These are phyloP conservation scores for Paraconiothyrium sp. DNA, from an alignment of 2,329 filamentous ascomycete genomes.

Conservation along the genomic window DNA sequence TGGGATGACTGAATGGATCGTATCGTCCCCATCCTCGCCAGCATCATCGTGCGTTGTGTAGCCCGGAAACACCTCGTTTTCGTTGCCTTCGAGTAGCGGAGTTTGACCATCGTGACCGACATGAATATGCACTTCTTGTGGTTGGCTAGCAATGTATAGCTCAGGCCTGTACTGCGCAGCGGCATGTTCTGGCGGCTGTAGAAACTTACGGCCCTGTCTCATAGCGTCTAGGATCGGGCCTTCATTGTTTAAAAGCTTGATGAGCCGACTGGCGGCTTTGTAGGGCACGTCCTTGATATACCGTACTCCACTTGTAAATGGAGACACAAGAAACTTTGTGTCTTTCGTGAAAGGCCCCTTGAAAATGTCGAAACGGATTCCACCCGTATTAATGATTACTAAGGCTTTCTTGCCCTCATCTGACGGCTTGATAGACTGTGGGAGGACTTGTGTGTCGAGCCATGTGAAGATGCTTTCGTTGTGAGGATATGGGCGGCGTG, in stretches of 20 bases:
- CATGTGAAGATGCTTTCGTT: slow-evolving; percentile 81
- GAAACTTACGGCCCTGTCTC: slow-evolving; percentile 40
- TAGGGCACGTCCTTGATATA: slow-evolving; percentile 86
- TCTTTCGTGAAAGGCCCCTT: slow-evolving; percentile 90
- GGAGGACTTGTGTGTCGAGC: slow-evolving; percentile 79
- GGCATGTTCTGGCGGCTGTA: slow-evolving; percentile 59
- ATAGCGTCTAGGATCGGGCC: slow-evolving; percentile 58
- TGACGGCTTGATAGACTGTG: slow-evolving; percentile 66
- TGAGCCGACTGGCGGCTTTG: slow-evolving; percentile 73
- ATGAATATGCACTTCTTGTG: background rate
- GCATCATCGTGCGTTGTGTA: slow-evolving; percentile 91
- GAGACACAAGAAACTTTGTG: slow-evolving; percentile 84
- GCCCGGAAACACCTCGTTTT: slow-evolving; percentile 67
- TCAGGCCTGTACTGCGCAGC: slow-evolving; percentile 37
- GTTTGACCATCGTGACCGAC: slow-evolving; percentile 17
- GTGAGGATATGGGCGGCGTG: slow-evolving; percentile 76
- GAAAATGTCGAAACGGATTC: slow-evolving; percentile 95
- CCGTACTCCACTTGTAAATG: slow-evolving; percentile 82
- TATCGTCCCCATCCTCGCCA: slow-evolving; percentile 88
- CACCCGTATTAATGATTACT: slow-evolving; percentile 86
- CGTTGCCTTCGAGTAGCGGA: slow-evolving; percentile 16
- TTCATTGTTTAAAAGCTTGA: slow-evolving; percentile 67
- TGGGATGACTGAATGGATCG: slow-evolving; percentile 76
- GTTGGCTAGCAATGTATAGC: slow-evolving; percentile 19
- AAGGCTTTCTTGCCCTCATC: slow-evolving; percentile 69